Evolutionary conservation across 129 eudicot genomes (phyloP), one percentile per base, ranked within the genome.

Genomic region (Flaveria brownii): DNA sequence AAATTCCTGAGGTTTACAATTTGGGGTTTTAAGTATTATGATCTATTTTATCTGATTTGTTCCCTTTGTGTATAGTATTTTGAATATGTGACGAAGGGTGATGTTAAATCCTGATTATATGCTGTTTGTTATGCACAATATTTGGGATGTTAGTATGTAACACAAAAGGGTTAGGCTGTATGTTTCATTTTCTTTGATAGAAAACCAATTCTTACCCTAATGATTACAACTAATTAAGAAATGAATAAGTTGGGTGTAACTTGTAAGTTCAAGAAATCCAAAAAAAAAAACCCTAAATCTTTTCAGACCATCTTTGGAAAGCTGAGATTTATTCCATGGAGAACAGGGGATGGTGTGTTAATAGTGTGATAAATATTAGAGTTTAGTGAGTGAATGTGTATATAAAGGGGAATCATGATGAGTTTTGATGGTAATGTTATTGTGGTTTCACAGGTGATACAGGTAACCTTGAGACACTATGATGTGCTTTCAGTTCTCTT

Each of bases 401-500:
- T 52, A 5, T 16, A 6, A 52, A 52, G n/a, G 8, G 59, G 59
- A 52, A 52, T 52, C 3, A 55, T 18, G 26, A 56, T 56, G 28
- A 55, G 62, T 56, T 5, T 51, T 17, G 60, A 13, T 26, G 41
- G 39, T 60, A 25, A 23, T 2, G 4, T 6, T 25, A 4, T 61
- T 25, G 17, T 26, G 41, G 42, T 42, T 80, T 80, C n/a, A 30
- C 79, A 54, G 69, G 14, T 9, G 26, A 63, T 9, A 73, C 17
- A 50, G 45, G 23, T 16, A 71, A 52, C 41, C 33, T 67, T 66
- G 59, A 74, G 76, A 42, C 85, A 70, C 75, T 15, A 90, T 90
- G 92, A 82, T 81, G 89, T 91, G 97, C 82, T 91, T 88, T 77
- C 88, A 70, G 52, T 81, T 86, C 67, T 64, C 76, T 60, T 74